Conservation (phyloP, 1,139 yeast genomes). For the Meyerozyma carpophila region DNA sequence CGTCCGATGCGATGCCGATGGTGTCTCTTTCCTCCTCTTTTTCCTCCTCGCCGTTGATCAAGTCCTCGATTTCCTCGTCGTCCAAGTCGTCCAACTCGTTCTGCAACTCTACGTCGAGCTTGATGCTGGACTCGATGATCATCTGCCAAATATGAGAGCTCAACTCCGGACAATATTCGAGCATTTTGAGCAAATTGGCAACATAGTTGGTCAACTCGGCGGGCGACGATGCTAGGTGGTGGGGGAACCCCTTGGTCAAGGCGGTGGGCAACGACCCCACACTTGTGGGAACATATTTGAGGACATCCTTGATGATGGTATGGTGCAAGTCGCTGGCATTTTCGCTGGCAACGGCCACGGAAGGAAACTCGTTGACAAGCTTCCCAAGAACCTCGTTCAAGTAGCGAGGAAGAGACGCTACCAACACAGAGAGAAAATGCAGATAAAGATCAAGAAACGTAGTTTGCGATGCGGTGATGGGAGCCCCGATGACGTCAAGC, state of each 20-base stretch:
- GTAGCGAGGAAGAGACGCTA: conserved; percentile 86
- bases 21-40: conserved; percentile 19
- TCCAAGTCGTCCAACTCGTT: conserved; percentile 76
- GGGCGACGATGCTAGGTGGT: conserved; percentile 58
- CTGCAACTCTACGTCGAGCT: conserved; percentile 90
- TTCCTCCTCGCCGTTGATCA: conserved; percentile 46
- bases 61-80: conserved; percentile 71
- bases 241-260: conserved; percentile 66
- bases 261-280: conserved; percentile 58
- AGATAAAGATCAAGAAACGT: conserved; percentile 48
- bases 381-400: conserved; percentile 73
- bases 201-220: conserved; percentile 58
- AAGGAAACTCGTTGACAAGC: conserved; percentile 54
- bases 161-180: conserved; percentile 70
- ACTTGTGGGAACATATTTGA: conserved; percentile 77
- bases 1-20: conserved; percentile 6
- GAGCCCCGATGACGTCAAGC: conserved; percentile 33
- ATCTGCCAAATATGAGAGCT: conserved; percentile 74
- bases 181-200: conserved; percentile 52
- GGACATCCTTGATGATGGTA: conserved; percentile 54
- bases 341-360: conserved; percentile 8
- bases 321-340: conserved; percentile 50
- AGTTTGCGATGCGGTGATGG: conserved; percentile 17
- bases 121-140: conserved; percentile 72
- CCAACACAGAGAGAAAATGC: conserved; percentile 70